Conservation (phyloP, 2,329 filamentous ascomycete species). For the Fusarium scirpi region DNA sequence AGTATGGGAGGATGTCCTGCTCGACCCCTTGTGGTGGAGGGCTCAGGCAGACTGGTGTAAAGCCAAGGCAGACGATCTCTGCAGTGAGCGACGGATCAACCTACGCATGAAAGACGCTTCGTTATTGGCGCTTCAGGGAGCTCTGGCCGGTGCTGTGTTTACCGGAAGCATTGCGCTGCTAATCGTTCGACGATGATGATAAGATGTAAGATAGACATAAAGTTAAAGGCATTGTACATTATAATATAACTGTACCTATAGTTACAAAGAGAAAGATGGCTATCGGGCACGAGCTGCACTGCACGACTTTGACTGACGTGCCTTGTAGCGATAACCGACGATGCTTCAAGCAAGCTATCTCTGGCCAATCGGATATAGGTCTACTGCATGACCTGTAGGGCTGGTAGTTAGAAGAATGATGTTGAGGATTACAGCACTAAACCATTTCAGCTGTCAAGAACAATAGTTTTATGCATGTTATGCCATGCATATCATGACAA, state of each 20-base stretch:
- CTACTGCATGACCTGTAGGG: conserved; percentile 33
- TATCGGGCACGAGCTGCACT: background rate
- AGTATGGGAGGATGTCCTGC: conserved; percentile 59
- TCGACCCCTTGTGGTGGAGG: conserved; percentile 61
- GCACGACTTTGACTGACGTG: background rate
- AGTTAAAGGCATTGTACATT: conserved; percentile 37
- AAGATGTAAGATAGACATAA: conserved; percentile 33
- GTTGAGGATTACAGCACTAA: conserved; percentile 14
- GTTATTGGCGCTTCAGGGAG: conserved; percentile 75
- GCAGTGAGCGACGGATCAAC: conserved; percentile 73
- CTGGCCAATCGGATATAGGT: conserved; percentile 31
- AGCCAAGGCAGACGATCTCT: conserved; percentile 66
- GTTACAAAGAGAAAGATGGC: background rate
- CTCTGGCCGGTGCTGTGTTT: conserved; percentile 72
- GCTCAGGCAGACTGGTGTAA: conserved; percentile 62
- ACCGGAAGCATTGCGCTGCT: conserved; percentile 66
- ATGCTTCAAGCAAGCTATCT: conserved; percentile 9
- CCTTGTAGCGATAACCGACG: conserved; percentile 6
- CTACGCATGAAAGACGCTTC: conserved; percentile 78
- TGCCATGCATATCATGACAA: background rate
- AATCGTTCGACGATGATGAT: conserved; percentile 54
- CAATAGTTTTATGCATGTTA: background rate
- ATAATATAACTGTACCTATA: conserved; percentile 25
- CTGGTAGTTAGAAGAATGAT: conserved; percentile 27
- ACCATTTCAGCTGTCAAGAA: conserved; percentile 1